A percentile compares a stretch with the other conserved stretches of the same genome.
These are phyloP conservation scores for Manihot esculenta DNA, from an alignment of 441 rosid species.

Conservation along the genomic window DNA sequence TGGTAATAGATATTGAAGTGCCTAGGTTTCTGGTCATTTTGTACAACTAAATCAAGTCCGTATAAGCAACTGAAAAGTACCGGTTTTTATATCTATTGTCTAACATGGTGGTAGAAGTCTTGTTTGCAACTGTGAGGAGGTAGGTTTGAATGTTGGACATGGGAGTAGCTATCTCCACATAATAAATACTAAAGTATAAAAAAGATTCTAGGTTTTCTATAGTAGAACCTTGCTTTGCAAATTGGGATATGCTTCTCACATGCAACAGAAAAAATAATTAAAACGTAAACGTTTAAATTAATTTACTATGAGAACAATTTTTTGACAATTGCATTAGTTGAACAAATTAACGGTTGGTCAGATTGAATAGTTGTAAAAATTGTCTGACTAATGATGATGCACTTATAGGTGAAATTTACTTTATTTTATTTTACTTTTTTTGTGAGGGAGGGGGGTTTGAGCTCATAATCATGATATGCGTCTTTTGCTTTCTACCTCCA, in stretches of 20 bases:
- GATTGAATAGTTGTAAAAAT: neutral
- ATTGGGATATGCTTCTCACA: neutral
- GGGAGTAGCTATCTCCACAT: neutral
- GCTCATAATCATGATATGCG: neutral
- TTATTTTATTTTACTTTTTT: too few relatives aligned
- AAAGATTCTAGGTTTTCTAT: neutral
- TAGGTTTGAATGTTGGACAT: neutral
- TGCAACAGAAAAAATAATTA: neutral
- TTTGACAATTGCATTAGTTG: neutral
- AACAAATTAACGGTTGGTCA: neutral
- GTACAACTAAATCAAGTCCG: neutral
- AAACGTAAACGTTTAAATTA: neutral
- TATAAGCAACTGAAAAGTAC: neutral
- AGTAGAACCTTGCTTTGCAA: neutral
- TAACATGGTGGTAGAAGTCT: neutral
- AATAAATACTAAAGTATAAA: neutral
- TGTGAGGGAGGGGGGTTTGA: too few relatives aligned
- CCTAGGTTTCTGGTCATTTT: neutral
- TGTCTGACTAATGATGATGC: neutral
- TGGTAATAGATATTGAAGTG: neutral
- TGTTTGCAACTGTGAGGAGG: neutral
- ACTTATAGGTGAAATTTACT: neutral
- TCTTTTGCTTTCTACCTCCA: neutral
- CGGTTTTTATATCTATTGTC: neutral
- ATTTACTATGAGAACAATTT: neutral